These are phyloP conservation scores for Aristolochia fimbriata DNA, from an alignment of 164 flowering plant genomes.

Conservation along the genomic window DNA sequence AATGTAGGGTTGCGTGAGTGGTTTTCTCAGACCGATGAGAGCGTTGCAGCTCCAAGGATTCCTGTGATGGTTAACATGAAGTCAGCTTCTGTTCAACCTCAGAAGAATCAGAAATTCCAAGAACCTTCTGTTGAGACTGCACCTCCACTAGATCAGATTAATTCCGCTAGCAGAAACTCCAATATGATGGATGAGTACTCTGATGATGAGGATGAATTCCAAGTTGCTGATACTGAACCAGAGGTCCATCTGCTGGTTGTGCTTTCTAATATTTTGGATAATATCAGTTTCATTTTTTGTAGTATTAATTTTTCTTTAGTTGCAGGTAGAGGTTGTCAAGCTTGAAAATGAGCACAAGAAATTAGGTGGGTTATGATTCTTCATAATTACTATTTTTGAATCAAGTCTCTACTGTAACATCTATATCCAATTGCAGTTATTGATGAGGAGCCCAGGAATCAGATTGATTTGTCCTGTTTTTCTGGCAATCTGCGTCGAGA, in stretches of 20 bases:
- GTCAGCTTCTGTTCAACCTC: slow-evolving; percentile 48
- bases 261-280: not conserved
- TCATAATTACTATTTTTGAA: not conserved
- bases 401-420: not conserved
- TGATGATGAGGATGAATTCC: slow-evolving; percentile 94
- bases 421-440: slow-evolving; percentile 21
- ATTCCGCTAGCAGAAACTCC: slow-evolving; percentile 54
- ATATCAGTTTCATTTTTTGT: not conserved
- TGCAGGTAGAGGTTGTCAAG: slow-evolving; percentile 37
- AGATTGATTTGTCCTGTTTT: slow-evolving; percentile 77
- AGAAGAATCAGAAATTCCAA: slow-evolving; percentile 35
- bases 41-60: slow-evolving; percentile 61
- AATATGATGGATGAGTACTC: slow-evolving; percentile 80
- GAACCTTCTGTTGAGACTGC: slow-evolving; percentile 32
- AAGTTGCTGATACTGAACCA: slow-evolving; percentile 55
- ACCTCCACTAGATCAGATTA: slow-evolving; percentile 46
- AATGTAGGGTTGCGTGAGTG: slow-evolving; percentile 86
- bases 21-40: slow-evolving; percentile 91
- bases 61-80: slow-evolving; percentile 94
- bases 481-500: slow-evolving; percentile 71
- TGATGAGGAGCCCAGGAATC: slow-evolving; percentile 55
- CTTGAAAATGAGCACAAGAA: slow-evolving; percentile 40
- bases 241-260: slow-evolving; percentile 39
- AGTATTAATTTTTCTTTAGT: not conserved
- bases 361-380: slow-evolving; percentile 36